A percentile compares a stretch with the other conserved stretches of the same genome.
These are phyloP conservation scores for Phialophora chinensis DNA, from an alignment of 2,329 filamentous ascomycete genomes.

Conservation along the genomic window DNA sequence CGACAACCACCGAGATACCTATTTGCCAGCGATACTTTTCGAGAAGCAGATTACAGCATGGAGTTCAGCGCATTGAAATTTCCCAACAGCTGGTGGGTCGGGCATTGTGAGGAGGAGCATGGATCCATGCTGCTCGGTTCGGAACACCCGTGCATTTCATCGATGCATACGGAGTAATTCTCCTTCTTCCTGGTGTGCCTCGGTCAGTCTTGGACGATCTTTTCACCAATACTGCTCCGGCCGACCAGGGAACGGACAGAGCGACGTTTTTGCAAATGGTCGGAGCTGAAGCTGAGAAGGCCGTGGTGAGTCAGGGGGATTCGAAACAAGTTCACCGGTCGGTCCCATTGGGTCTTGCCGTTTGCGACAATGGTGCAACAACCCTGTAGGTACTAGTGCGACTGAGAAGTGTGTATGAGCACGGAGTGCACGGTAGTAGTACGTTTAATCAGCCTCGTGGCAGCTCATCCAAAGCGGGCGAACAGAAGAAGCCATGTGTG, in stretches of 20 bases:
- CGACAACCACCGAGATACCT: slow-evolving; percentile 26
- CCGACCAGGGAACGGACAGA: not conserved
- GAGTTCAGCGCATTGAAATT: slow-evolving; percentile 24
- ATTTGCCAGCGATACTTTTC: slow-evolving; percentile 28
- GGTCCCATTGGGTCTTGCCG: not conserved
- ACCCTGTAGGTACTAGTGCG: not conserved
- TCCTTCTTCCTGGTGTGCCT: not conserved
- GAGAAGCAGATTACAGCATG: slow-evolving; percentile 18
- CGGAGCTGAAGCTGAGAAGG: not conserved
- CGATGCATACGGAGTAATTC: not conserved
- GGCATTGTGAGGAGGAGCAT: slow-evolving; percentile 2
- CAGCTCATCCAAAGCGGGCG: not conserved
- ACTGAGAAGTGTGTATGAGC: not conserved
- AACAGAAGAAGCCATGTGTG: not conserved
- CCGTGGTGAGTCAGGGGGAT: slow-evolving; percentile 5
- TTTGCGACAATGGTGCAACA: slow-evolving; percentile 15
- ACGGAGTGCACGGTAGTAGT: not conserved
- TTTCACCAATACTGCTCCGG: not conserved
- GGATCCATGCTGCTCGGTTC: not conserved
- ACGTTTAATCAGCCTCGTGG: slow-evolving; percentile 3
- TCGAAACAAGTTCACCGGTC: slow-evolving; percentile 3
- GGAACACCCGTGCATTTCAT: not conserved
- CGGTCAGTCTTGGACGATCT: not conserved
- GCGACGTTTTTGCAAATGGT: not conserved
- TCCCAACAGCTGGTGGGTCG: slow-evolving; percentile 5